phyloP scores from a whole-genome alignment of 2,329 filamentous ascomycete genomes.

The Xylaria sp. region DNA sequence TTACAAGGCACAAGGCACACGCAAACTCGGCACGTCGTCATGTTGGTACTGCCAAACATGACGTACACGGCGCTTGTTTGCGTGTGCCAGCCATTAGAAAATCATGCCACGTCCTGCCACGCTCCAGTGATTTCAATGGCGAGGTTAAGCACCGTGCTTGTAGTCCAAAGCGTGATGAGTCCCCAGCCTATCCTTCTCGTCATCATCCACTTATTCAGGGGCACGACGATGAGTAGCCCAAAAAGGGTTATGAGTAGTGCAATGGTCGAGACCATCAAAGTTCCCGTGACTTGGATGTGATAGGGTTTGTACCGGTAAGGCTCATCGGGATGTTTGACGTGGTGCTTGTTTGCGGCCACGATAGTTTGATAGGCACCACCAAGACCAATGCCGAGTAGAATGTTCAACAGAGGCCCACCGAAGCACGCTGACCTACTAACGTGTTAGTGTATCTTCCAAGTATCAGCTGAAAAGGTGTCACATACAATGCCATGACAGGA shows the following conservation, averaged over 20 bases:
- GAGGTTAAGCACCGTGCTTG: conserved; percentile 83
- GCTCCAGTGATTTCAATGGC: conserved; percentile 73
- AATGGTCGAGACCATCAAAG: conserved; percentile 82
- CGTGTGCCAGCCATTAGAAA: not conserved
- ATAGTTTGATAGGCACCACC: conserved; percentile 89
- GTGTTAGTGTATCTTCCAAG: conserved; percentile 24
- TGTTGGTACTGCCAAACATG: conserved; percentile 6
- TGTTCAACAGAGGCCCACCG: conserved; percentile 98
- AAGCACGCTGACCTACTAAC: conserved; percentile 78
- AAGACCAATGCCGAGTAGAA: conserved; percentile 91
- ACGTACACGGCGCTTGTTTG: conserved; percentile 26
- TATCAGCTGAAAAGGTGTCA: conserved; percentile 29
- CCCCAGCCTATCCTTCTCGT: conserved; percentile 81
- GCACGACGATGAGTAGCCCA: conserved; percentile 79
- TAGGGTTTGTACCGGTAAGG: conserved; percentile 76
- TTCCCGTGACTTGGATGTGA: conserved; percentile 81
- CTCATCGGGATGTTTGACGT: conserved; percentile 69
- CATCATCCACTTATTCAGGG: conserved; percentile 85
- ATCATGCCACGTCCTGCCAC: conserved; percentile 48
- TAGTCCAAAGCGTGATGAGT: conserved; percentile 78
- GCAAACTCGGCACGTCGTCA: conserved; percentile 8
- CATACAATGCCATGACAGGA: conserved; percentile 87
- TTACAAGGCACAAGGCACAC: conserved; percentile 18
- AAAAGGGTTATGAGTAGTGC: conserved; percentile 82
- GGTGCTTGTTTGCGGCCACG: conserved; percentile 67